A percentile compares a stretch with the other conserved stretches of the same genome.
Conservation (phyloP, 495 filamentous ascomycete genomes). For the Amniculicola lignicola region DNA sequence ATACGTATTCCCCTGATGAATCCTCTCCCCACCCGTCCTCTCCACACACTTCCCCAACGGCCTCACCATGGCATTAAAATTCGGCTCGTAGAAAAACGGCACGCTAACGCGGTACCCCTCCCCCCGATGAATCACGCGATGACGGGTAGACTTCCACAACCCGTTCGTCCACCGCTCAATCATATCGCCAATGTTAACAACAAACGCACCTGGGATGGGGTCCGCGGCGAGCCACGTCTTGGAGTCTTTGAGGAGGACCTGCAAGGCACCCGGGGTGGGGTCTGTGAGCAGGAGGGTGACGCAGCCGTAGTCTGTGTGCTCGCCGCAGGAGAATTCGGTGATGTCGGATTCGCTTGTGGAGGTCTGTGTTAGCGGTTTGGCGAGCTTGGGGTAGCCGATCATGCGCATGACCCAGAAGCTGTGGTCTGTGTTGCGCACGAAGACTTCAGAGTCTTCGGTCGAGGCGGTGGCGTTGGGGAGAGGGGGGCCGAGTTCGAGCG, state of each 20-base stretch:
- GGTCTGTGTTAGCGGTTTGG: background rate
- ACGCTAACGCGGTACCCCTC: constrained; percentile 41
- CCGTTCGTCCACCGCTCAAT: constrained; percentile 48
- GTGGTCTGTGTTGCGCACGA: constrained; percentile 26
- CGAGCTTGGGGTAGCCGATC: constrained; percentile 35
- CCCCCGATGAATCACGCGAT: constrained; percentile 44
- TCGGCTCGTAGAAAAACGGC: constrained; percentile 47
- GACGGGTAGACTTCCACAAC: constrained; percentile 41
- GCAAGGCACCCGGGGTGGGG: constrained; percentile 37
- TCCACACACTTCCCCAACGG: constrained; percentile 33
- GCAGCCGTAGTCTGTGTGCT: constrained; percentile 44
- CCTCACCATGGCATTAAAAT: constrained; percentile 39
- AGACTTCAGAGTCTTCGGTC: constrained; percentile 29
- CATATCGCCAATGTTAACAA: constrained; percentile 49
- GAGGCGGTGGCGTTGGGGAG: background rate
- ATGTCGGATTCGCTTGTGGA: constrained; percentile 1
- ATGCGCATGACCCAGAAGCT: constrained; percentile 39
- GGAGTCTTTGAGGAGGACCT: constrained; percentile 37
- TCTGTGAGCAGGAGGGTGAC: constrained; percentile 44
- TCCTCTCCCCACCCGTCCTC: constrained; percentile 12
- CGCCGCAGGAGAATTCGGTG: constrained; percentile 34
- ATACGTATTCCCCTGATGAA: constrained; percentile 26
- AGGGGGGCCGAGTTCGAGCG: constrained; percentile 27
- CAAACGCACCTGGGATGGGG: constrained; percentile 39
- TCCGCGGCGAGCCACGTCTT: constrained; percentile 41